phyloP scores from a whole-genome alignment of 495 filamentous ascomycete species.

The Trichoderma gamsii region DNA sequence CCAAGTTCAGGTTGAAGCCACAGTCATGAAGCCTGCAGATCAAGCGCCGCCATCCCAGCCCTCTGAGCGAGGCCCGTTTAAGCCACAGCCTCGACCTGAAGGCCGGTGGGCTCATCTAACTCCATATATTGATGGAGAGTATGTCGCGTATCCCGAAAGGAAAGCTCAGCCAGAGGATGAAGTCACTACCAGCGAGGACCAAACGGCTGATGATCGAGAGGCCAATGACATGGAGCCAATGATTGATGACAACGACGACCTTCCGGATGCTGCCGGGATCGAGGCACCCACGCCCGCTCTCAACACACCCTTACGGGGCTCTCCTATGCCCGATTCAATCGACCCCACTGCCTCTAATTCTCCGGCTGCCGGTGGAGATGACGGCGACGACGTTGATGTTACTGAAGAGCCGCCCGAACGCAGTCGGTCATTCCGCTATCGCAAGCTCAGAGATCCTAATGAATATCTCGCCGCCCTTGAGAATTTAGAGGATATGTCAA shows the following conservation, averaged over 20 bases:
- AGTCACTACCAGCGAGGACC: not conserved
- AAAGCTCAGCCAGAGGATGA: constrained; percentile 19
- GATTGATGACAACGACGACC: constrained; percentile 1
- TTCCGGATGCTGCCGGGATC: not conserved
- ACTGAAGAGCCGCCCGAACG: constrained; percentile 19
- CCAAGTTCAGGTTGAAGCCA: not conserved
- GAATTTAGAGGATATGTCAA: constrained; percentile 31
- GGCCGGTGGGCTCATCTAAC: constrained; percentile 23
- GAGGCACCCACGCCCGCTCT: not conserved
- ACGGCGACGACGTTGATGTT: constrained; percentile 23
- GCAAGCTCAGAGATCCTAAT: constrained; percentile 31
- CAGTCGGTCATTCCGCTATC: constrained; percentile 26
- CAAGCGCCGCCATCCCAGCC: not conserved
- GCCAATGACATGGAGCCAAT: constrained; percentile 1
- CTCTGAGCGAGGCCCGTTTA: not conserved
- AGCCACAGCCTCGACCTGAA: not conserved
- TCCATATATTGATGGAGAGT: constrained; percentile 25
- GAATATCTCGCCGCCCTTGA: constrained; percentile 33
- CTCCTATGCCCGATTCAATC: constrained; percentile 9
- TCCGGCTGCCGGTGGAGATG: constrained; percentile 9
- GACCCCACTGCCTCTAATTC: constrained; percentile 10
- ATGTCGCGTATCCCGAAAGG: constrained; percentile 21
- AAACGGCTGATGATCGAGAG: constrained; percentile 3
- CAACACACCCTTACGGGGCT: constrained; percentile 15
- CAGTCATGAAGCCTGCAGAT: not conserved